Evolutionary conservation across 768 basidiomycete species (phyloP).

Genomic region (Termitomyces sp.): DNA sequence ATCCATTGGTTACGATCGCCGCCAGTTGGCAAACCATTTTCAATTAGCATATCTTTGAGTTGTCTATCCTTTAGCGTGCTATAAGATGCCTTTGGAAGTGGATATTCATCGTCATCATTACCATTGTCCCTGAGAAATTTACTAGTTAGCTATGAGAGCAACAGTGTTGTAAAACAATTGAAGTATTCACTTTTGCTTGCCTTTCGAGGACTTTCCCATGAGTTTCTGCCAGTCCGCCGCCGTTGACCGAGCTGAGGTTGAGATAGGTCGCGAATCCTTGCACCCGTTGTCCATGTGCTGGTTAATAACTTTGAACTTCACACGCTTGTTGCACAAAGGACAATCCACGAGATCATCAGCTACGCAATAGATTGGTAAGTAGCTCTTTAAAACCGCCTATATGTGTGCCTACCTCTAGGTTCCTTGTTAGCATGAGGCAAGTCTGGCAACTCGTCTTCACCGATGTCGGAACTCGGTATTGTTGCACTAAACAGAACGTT

Average conservation of each 20-base stretch:
- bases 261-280: conserved; percentile 24
- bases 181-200: conserved; percentile 31
- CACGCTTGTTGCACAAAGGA: conserved; percentile 51
- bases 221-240: conserved; percentile 42
- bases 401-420: conserved; percentile 5
- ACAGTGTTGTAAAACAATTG: background rate
- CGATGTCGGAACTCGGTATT: conserved; percentile 31
- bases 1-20: conserved; percentile 51
- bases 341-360: conserved; percentile 45
- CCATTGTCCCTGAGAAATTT: conserved; percentile 6
- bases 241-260: conserved; percentile 22
- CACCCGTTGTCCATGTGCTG: conserved; percentile 65
- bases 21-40: conserved; percentile 42
- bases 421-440: background rate
- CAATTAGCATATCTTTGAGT: conserved; percentile 49
- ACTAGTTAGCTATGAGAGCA: background rate
- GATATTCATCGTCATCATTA: conserved; percentile 32
- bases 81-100: conserved; percentile 63
- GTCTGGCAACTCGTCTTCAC: conserved; percentile 25
- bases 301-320: conserved; percentile 50
- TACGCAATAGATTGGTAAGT: conserved; percentile 12
- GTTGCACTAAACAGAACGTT: conserved; percentile 6
- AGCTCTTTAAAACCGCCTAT: background rate
- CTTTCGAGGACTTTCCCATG: conserved; percentile 33
- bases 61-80: conserved; percentile 57